Base-by-base conservation (phyloP, 306 rosid genomes). In the Malus sylvestris region DNA sequence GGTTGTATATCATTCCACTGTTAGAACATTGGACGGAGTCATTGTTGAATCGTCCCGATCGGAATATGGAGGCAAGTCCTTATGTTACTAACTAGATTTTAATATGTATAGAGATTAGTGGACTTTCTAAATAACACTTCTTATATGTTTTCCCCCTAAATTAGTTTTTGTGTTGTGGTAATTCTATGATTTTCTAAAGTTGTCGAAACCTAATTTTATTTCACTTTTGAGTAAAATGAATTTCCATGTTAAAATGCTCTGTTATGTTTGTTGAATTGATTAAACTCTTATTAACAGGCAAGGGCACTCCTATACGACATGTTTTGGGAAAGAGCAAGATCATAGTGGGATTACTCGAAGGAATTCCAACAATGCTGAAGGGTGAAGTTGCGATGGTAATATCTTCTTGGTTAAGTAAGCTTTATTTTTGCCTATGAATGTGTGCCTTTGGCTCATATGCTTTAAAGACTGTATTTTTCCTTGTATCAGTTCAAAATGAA, bases 331-430 rank as follows among this genome's bases (percentile, higher is more conserved):
- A 89, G 85, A 91, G 93, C 91, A 92, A 92, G 88, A 87, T 96
- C 86, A 40, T 96, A 44, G 80, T 96, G 82, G 98, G 99, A 64
- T 88, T 96, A 84, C 91, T 92, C 25, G 97, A 92, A 87, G 98
- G 97, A 76, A 80, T 96, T 86, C 97, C 99, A n/a, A 83, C 98
- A 23, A 92, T 96, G 97, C 82, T 83, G 80, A 92, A 92, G 91
- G 96, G 93, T 62, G 99, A 96, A 92, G 89, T 96, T 70, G 97
- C 93, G 67, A 90, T 91, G 98, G 99, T 96, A 96, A 83, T 62
- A 46, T 33, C 72, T 20, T 75, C 49, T 5, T 65, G 44, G 53
- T 70, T 60, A 22, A 65, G 38, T n/a, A 9, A 18, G 66, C 58
- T 75, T 22, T 75, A 14, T 33, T 9, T 67, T 68, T 74, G 70